Base-by-base conservation (phyloP, 768 basidiomycete genomes). In the Suillus subalutaceus region DNA sequence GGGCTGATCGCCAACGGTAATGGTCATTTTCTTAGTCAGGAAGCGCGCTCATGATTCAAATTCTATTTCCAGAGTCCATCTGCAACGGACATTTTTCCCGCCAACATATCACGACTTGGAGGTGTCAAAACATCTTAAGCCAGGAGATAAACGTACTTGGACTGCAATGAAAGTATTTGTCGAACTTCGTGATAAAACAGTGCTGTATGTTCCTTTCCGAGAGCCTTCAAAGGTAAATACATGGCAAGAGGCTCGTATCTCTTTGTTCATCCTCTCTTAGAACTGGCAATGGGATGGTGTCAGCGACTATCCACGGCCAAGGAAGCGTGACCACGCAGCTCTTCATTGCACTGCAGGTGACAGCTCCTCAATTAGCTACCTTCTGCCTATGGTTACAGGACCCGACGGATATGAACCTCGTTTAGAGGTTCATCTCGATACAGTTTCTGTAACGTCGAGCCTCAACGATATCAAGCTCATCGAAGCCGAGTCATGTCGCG, bases 1-100 rank as follows among this genome's bases (percentile, higher is more conserved):
- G 97, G 97, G 91, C 96, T 30, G 97, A 99, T 78, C 85, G 96
- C 32, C 97, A 97, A 77, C 83, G 96, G 93, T 90, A 72, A 70
- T 79, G 60, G 66, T 26, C 62, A 15, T 30, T 46, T 38, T 15
- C 35, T 18, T 52, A 48, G 40, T 12, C 4, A 13, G 18, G 59
- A 60, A 43, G 40, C 6, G 20, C 30, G 6, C 41, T 60, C 18
- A 60, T 43, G 41, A 67, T 55, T 66, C 38, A 67, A 37, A 41
- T 53, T 38, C 30, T 18, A 37, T 41, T 66, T 13, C 8, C 71
- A 92, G 94, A 56, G 86, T 82, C 16, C 86, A 92, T 65, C 78
- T 98, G 26, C 96, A 97, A 74, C 84, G 82, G 46, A 80, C 85
- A 0, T 96, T 99, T 77, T 94, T 96, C 68, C 97, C 97, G 6